A percentile compares a stretch with the other conserved stretches of the same genome.
Conservation (phyloP, 2,329 filamentous ascomycete species). For the Truncatella angustata region DNA sequence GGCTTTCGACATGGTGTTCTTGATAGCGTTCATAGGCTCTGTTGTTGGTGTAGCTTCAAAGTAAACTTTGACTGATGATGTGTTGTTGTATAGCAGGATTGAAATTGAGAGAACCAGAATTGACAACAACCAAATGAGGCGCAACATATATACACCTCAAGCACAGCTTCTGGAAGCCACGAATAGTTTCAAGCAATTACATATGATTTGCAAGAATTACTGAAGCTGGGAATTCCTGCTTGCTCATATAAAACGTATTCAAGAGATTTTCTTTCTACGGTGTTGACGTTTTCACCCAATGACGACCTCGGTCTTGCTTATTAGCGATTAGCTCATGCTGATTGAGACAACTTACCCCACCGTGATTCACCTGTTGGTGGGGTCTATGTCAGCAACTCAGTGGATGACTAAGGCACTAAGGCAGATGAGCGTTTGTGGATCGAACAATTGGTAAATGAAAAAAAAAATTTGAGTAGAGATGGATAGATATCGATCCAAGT, state of each 20-base stretch:
- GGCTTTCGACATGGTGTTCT: constrained; percentile 58
- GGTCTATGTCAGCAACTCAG: background rate
- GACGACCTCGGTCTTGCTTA: constrained; percentile 20
- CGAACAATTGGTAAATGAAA: no score
- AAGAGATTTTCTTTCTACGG: constrained; percentile 9
- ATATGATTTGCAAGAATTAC: constrained; percentile 16
- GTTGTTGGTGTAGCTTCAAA: constrained; percentile 8
- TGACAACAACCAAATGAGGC: constrained; percentile 20
- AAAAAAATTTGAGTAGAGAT: no score
- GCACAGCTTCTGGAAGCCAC: constrained; percentile 13
- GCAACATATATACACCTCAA: constrained; percentile 31
- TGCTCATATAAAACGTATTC: constrained; percentile 4
- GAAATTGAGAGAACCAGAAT: constrained; percentile 27
- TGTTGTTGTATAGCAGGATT: constrained; percentile 27
- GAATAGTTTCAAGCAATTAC: constrained; percentile 13
- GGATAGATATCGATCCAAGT: no score
- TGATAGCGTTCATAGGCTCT: constrained; percentile 35
- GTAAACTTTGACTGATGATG: constrained; percentile 15
- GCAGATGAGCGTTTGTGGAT: no score
- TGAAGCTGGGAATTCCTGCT: constrained; percentile 3
- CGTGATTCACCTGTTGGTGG: background rate
- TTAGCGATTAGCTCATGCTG: constrained; percentile 28
- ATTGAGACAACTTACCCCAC: constrained; percentile 11
- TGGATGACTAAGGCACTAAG: background rate
- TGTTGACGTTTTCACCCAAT: constrained; percentile 4